These are phyloP conservation scores for Syzygium aqueum DNA, from an alignment of 345 rosid genomes.

Conservation along the genomic window DNA sequence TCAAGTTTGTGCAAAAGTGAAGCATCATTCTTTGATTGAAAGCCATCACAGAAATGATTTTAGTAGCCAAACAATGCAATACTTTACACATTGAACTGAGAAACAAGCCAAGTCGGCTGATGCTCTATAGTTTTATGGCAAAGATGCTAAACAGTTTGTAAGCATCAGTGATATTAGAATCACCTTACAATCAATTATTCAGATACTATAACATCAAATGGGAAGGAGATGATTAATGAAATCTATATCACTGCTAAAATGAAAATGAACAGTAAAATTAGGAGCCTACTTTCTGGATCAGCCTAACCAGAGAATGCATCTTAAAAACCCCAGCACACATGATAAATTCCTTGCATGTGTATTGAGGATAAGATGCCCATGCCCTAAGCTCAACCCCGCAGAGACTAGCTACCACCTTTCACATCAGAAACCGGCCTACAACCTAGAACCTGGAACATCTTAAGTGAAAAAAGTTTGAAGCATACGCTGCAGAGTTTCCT, in stretches of 20 bases:
- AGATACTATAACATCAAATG: not conserved
- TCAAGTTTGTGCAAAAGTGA: not conserved
- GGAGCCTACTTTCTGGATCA: not conserved
- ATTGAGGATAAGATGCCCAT: not conserved
- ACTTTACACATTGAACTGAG: not conserved
- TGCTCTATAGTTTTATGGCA: not conserved
- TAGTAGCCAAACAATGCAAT: not conserved
- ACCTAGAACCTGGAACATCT: not conserved
- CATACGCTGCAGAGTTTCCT: not conserved
- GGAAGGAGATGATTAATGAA: not conserved
- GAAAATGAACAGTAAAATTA: not conserved
- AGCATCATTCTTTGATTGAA: not conserved
- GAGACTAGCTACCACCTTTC: not conserved
- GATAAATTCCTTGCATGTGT: not conserved
- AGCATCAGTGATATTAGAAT: not conserved
- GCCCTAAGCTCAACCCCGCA: not conserved
- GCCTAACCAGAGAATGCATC: not conserved
- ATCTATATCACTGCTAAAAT: not conserved
- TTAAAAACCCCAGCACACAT: not conserved
- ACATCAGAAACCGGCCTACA: not conserved
- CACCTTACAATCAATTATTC: not conserved
- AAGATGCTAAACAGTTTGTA: not conserved
- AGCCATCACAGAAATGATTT: not conserved
- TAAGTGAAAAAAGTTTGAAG: not conserved
- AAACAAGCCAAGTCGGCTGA: not conserved